These are phyloP conservation scores for Clonostachys rhizophaga DNA, from an alignment of 2,329 filamentous ascomycete genomes.

Conservation along the genomic window DNA sequence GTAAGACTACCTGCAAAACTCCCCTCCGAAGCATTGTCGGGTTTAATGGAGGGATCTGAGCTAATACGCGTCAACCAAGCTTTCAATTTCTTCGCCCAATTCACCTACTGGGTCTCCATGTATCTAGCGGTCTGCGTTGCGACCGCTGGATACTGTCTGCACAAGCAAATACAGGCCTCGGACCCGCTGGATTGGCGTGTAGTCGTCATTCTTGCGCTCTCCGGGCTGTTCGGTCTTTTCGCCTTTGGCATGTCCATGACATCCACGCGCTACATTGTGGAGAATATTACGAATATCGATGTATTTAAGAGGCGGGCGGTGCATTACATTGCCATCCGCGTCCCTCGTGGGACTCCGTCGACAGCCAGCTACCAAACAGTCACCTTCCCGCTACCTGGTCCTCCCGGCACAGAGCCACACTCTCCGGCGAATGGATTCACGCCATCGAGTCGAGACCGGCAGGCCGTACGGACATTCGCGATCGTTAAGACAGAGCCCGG, in stretches of 20 bases:
- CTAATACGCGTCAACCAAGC: constrained; percentile 27
- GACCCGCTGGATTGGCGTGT: constrained; percentile 50
- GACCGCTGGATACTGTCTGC: constrained; percentile 59
- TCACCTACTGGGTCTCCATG: constrained; percentile 67
- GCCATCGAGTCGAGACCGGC: constrained; percentile 27
- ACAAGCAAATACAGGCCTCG: constrained; percentile 41
- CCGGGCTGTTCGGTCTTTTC: constrained; percentile 76
- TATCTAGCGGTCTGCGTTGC: constrained; percentile 63
- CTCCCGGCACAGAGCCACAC: constrained; percentile 6
- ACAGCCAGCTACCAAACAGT: constrained; percentile 44
- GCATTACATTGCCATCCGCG: constrained; percentile 70
- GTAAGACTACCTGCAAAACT: constrained; percentile 27
- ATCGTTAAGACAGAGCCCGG: constrained; percentile 69
- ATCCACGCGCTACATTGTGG: constrained; percentile 62
- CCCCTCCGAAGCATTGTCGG: background rate
- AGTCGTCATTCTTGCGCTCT: constrained; percentile 61
- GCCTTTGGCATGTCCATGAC: constrained; percentile 70
- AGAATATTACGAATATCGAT: constrained; percentile 84
- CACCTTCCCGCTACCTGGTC: constrained; percentile 49
- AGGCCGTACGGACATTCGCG: constrained; percentile 66
- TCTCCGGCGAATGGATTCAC: constrained; percentile 6
- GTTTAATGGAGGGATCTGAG: no score
- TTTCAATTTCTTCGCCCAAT: constrained; percentile 92
- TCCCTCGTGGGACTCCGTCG: constrained; percentile 45
- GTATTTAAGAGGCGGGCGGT: constrained; percentile 59